phyloP scores from a whole-genome alignment of 2,329 filamentous ascomycete species.

The Cladosporium sp. region DNA sequence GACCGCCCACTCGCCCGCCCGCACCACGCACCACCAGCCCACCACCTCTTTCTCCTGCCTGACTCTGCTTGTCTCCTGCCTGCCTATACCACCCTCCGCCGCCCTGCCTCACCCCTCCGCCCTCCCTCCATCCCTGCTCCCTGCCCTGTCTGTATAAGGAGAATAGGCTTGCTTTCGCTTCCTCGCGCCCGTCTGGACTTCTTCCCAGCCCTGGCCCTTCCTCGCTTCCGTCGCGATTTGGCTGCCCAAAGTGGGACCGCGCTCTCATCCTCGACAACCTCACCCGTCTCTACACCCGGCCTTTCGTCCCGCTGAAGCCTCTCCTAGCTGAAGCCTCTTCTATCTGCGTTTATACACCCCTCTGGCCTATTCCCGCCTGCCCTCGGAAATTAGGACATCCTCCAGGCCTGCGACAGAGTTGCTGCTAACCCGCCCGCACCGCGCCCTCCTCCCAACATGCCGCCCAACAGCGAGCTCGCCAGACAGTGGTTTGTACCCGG shows the following conservation, averaged over 20 bases:
- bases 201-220: neutral
- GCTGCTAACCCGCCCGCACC: neutral
- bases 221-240: constrained; percentile 8
- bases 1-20: neutral
- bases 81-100: neutral
- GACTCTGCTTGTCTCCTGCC: neutral
- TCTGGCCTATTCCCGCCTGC: neutral
- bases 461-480: constrained; percentile 27
- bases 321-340: neutral
- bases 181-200: neutral
- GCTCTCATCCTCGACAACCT: neutral
- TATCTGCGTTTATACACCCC: neutral
- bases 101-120: neutral
- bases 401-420: neutral
- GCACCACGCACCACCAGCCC: neutral
- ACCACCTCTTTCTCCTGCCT: neutral
- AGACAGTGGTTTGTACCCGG: constrained; percentile 45
- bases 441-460: constrained; percentile 18
- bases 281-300: neutral
- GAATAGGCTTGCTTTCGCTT: neutral
- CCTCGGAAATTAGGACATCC: neutral
- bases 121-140: neutral
- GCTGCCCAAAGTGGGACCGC: constrained; percentile 11
- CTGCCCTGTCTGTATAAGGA: neutral
- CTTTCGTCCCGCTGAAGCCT: neutral